phyloP scores from a whole-genome alignment of 305 asterid genomes.

The Solanum aculeatissimum region DNA sequence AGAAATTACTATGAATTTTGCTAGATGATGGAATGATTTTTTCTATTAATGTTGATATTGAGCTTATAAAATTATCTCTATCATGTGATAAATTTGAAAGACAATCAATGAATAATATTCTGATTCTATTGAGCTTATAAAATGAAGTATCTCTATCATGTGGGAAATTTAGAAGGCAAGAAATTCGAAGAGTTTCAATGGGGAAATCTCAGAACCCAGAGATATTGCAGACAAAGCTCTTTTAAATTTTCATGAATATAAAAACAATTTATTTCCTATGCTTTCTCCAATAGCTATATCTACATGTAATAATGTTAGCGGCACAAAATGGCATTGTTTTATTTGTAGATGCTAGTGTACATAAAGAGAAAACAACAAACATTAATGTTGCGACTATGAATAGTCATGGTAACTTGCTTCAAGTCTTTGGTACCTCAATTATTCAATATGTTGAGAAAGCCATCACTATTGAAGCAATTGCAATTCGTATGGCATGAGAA shows the following conservation, averaged over 20 bases:
- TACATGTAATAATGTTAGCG: not conserved
- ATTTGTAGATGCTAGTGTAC: not conserved
- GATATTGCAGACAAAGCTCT: not conserved
- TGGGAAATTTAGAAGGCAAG: not conserved
- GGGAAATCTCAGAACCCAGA: not conserved
- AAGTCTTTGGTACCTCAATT: not conserved
- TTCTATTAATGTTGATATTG: no score
- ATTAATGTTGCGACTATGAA: not conserved
- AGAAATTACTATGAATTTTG: no score
- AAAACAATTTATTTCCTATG: not conserved
- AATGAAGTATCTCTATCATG: not conserved
- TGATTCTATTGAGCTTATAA: no score
- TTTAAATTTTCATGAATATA: not conserved
- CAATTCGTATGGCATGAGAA: not conserved
- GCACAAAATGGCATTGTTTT: no score
- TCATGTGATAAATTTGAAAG: not conserved
- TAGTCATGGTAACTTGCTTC: not conserved
- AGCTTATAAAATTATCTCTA: not conserved
- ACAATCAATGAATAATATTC: not conserved
- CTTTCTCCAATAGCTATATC: no score
- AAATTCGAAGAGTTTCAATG: not conserved
- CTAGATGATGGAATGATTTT: no score
- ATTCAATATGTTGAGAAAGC: not conserved
- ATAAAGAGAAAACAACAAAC: not conserved
- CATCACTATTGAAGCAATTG: not conserved